Evolutionary conservation across 2,329 filamentous ascomycete genomes (phyloP), one percentile per base, ranked within the genome.

Genomic region (Ambrosiella beaveri): DNA sequence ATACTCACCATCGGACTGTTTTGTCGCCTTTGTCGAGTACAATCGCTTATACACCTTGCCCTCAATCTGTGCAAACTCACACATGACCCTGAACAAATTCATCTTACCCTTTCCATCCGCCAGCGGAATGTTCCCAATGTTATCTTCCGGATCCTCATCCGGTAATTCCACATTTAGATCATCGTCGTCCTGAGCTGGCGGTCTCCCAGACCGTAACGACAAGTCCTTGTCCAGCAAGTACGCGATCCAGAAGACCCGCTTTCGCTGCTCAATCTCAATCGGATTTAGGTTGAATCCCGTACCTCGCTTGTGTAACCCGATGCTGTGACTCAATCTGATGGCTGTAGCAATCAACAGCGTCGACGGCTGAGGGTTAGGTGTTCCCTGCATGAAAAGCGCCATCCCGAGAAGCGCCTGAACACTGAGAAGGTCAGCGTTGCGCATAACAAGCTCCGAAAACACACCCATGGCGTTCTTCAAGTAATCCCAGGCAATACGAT

Each of bases 401-500:
- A 97, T 95, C 61, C 90, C 93, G 35, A 97, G 74, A 52, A 98
- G 74, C 12, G 90, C 93, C 70, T 98, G 93, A 1, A 98, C 90
- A 65, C 90, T 96, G 44, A 97, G 74, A 17, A 98, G 75, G 70
- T 98, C 93, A 7, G 90, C 95, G 67, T 96, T 97, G 49, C 90
- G 85, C 85, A 98, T 91, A 1, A 89, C 90, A 59, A 98, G 74
- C 69, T 98, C 93, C 0, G 89, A 84, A 67, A 95, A 85, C 49
- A 95, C 88, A 15, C 86, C 88, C 80, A 97, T 86, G 13, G 91
- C 90, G 67, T 98, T 98, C 73, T 98, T 97, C 65, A 98, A 73
- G 67, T 96, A 94, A 1, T 84, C 85, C 90, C 93, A 97, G 0
- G 90, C 90, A 68, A 94, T 94, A 57, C 90, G 83, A 64, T 97